Evolutionary conservation across 2,329 filamentous ascomycete species (phyloP), one percentile per base, ranked within the genome.

Genomic region (Paraphoma chrysanthemicola): DNA sequence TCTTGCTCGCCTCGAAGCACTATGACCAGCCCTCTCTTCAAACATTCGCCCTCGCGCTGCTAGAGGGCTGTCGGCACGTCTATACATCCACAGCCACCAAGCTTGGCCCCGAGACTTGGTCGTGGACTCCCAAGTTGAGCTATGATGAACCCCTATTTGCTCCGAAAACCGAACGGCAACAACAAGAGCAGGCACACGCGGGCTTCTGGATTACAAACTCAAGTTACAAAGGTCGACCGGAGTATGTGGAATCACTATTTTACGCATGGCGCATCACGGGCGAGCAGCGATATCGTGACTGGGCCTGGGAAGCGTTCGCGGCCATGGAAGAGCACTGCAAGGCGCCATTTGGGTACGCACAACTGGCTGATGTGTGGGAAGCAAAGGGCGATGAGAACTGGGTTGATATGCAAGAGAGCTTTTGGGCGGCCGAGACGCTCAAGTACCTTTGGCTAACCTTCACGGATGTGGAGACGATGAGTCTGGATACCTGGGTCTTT

Each of bases 371-470:
- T 51, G 77, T 79, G 7, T 75, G 72, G 18, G 60, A 57, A 17
- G 56, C 61, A 9, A 52, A 54, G 11, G 70, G 68, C 1, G 60
- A 67, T 23, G 58, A 50, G 2, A 62, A 64, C 11, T 76, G 74
- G 73, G 60, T 77, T 3, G 76, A 78, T 51, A 67, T 70, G 67
- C 72, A 74, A 33, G 75, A 78, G 52, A 77, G 74, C 58, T 78
- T 73, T 36, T 78, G 75, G 72, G 72, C 72, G 8, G 75, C 76
- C 0, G 75, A 78, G 64, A 79, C 77, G 53, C 56, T 79, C 18
- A 79, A 78, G 64, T 79, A 78, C 62, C 60, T 77, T 6, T 79
- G 69, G 59, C 57, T 79, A n/a, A 73, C 75, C 2, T 79, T 79
- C 59, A 57, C 65, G 3, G 70, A 77, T 51, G 69, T 67, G 5